A percentile compares a stretch with the other conserved stretches of the same genome.
Evolutionary conservation across 2,329 filamentous ascomycete genomes (phyloP).

Genomic region (Pseudogymnoascus sp.): DNA sequence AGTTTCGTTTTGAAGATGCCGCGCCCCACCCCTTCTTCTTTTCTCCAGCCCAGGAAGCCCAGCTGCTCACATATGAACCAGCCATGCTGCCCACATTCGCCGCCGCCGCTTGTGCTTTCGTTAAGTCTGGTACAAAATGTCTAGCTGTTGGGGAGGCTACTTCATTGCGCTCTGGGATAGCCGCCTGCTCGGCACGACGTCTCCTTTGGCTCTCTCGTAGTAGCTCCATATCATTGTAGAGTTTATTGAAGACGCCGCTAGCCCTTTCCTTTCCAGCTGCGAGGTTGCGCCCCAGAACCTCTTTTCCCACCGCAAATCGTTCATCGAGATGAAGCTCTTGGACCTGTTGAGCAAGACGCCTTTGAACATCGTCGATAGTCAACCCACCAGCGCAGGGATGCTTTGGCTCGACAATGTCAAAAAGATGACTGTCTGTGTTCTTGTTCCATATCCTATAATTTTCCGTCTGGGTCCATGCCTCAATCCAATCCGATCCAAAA

Average conservation of each 20-base stretch:
- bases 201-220: conserved; percentile 67
- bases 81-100: conserved; percentile 49
- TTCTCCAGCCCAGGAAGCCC: conserved; percentile 66
- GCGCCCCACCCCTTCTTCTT: conserved; percentile 52
- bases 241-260: conserved; percentile 74
- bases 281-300: conserved; percentile 83
- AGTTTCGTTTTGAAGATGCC: conserved; percentile 4
- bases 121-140: conserved; percentile 29
- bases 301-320: conserved; percentile 71
- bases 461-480: conserved; percentile 80
- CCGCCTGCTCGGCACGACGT: conserved; percentile 49
- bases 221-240: conserved; percentile 85
- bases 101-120: conserved; percentile 40
- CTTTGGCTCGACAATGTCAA: conserved; percentile 86
- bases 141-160: conserved; percentile 17
- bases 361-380: conserved; percentile 88
- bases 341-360: conserved; percentile 83
- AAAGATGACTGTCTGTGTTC: conserved; percentile 77
- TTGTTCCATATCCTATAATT: conserved; percentile 86
- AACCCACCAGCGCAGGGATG: conserved; percentile 91
- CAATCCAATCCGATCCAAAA: conserved; percentile 76
- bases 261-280: conserved; percentile 83
- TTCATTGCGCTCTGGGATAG: conserved; percentile 20
- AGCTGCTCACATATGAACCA: conserved; percentile 59
- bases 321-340: conserved; percentile 92